Conservation (phyloP, 306 rosid species). For the Vachellia pachyceras region DNA sequence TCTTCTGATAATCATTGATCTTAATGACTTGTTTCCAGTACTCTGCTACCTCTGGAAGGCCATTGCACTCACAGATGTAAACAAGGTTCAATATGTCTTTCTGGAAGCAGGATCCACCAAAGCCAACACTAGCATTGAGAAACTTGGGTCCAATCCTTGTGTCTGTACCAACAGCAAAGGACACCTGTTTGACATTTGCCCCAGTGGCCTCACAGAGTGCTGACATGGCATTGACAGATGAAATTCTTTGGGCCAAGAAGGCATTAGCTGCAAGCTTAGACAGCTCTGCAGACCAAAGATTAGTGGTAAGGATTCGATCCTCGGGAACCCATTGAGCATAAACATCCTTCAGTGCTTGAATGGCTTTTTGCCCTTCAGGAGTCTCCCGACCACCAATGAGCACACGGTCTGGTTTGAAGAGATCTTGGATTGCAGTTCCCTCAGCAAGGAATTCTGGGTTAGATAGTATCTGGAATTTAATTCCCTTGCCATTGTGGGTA, state of each 20-base stretch:
- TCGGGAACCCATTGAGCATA: conserved; percentile 94
- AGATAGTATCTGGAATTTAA: conserved; percentile 85
- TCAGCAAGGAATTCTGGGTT: conserved; percentile 97
- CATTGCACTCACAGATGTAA: conserved; percentile 94
- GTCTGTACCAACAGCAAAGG: conserved; percentile 91
- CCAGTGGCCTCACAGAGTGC: conserved; percentile 99
- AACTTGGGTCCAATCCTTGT: conserved; percentile 92
- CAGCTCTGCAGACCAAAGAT: conserved; percentile 94
- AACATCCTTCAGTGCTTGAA: conserved; percentile 73
- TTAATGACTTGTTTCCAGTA: conserved; percentile 98
- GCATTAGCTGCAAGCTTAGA: conserved; percentile 98
- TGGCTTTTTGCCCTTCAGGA: conserved; percentile 76
- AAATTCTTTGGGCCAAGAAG: conserved; percentile 94
- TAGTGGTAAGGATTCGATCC: conserved; percentile 77
- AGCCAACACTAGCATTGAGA: conserved; percentile 93
- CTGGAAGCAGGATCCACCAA: conserved; percentile 97
- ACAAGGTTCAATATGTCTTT: conserved; percentile 90
- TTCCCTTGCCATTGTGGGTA: conserved; percentile 88
- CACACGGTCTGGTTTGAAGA: conserved; percentile 81
- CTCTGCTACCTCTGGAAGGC: conserved; percentile 96
- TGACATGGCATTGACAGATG: conserved; percentile 95
- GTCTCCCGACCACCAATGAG: conserved; percentile 94
- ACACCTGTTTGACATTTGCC: conserved; percentile 75
- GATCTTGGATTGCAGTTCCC: conserved; percentile 93
- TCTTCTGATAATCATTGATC: conserved; percentile 93